These are phyloP conservation scores for Pythium sp. DNA, from an alignment of 352 stramenopile species.

Conservation along the genomic window DNA sequence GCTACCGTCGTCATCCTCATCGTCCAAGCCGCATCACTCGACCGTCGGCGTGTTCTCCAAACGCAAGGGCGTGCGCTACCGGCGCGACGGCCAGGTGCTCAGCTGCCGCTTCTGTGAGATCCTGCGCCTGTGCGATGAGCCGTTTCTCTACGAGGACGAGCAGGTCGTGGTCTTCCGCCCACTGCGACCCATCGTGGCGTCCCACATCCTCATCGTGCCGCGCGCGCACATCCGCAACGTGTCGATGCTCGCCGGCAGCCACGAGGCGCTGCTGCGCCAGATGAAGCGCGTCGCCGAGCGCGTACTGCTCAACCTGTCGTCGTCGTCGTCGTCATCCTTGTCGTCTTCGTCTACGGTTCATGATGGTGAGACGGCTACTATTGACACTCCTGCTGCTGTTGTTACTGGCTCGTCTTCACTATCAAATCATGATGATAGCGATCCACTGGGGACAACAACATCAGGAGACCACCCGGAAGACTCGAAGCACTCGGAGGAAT, in stretches of 20 bases:
- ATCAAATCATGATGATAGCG: not conserved
- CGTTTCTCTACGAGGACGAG: slow-evolving; percentile 79
- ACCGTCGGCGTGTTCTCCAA: slow-evolving; percentile 45
- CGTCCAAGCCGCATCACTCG: slow-evolving; percentile 7
- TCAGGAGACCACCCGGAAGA: not conserved
- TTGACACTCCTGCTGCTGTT: not conserved
- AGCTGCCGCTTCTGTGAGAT: slow-evolving; percentile 86
- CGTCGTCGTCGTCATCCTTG: not conserved
- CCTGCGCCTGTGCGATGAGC: slow-evolving; percentile 46
- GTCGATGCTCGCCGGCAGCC: slow-evolving; percentile 46
- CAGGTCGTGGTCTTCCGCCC: slow-evolving; percentile 76
- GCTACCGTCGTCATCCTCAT: not conserved
- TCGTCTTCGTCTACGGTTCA: not conserved
- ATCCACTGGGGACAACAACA: not conserved
- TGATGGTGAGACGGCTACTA: not conserved
- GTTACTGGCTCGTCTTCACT: not conserved
- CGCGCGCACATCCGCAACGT: slow-evolving; percentile 80
- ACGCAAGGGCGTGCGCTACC: slow-evolving; percentile 73
- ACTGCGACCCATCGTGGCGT: slow-evolving; percentile 59
- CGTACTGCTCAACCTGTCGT: slow-evolving; percentile 26
- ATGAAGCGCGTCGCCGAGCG: slow-evolving; percentile 63
- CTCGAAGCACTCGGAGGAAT: slow-evolving; percentile 14
- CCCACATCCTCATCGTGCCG: slow-evolving; percentile 79
- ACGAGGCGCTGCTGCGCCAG: slow-evolving; percentile 50
- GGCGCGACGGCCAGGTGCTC: slow-evolving; percentile 47